Evolutionary conservation across 805 yeast species (phyloP).

Genomic region (Ogataea philodendri): DNA sequence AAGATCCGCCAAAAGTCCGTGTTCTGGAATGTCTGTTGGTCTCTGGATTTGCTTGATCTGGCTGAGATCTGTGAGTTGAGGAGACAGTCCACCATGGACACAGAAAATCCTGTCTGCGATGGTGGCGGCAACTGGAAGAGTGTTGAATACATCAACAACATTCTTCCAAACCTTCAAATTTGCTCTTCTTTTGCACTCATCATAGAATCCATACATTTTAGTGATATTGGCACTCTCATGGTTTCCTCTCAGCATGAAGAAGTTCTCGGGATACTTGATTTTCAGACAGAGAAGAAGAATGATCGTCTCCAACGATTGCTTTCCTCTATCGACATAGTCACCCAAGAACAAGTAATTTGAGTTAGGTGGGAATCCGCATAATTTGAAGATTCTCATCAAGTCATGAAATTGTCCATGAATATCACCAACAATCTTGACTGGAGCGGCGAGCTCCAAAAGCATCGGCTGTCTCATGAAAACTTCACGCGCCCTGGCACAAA

Average conservation of each 20-base stretch:
- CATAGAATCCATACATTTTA: conserved; percentile 59
- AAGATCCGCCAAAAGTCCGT: conserved; percentile 72
- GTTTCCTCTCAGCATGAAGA: conserved; percentile 58
- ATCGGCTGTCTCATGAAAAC: conserved; percentile 65
- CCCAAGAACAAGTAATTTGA: conserved; percentile 56
- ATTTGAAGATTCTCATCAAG: conserved; percentile 51
- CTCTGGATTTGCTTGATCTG: conserved; percentile 71
- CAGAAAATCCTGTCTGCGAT: conserved; percentile 57
- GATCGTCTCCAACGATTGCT: conserved; percentile 56
- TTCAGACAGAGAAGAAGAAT: conserved; percentile 51
- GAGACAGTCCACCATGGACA: conserved; percentile 74
- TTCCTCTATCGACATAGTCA: conserved; percentile 60
- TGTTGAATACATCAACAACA: conserved; percentile 55
- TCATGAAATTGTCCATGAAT: conserved; percentile 69
- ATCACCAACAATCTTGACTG: conserved; percentile 82
- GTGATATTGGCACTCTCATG: conserved; percentile 60
- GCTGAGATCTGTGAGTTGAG: conserved; percentile 59
- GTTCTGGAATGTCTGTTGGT: conserved; percentile 83
- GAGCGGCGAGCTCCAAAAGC: conserved; percentile 63
- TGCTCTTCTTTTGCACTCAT: conserved; percentile 56
- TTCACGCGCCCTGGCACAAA: conserved; percentile 57
- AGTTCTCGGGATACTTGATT: conserved; percentile 58
- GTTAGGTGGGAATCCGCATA: conserved; percentile 60
- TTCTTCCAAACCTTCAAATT: conserved; percentile 48
- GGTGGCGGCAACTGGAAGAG: conserved; percentile 61